Percentiles rank a stretch among this genome's conserved stretches.
Evolutionary conservation across 768 basidiomycete species (phyloP).

Genomic region (Naganishia vaughanmartiniae): DNA sequence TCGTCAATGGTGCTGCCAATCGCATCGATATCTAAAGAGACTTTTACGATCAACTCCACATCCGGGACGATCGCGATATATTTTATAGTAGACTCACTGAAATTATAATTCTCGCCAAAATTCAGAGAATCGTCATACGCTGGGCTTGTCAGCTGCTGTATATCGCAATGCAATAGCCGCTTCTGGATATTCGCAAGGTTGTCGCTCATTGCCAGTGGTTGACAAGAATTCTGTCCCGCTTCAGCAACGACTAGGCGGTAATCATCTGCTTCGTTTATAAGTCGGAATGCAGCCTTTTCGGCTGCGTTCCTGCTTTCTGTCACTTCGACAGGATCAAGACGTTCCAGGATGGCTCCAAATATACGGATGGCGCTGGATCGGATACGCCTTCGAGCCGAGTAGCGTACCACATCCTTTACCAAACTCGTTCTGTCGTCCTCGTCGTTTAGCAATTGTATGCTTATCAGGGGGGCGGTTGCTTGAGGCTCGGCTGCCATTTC

Average conservation of each 20-base stretch:
- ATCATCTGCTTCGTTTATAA: neutral
- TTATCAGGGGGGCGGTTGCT: constrained; percentile 8
- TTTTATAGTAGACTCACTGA: constrained; percentile 15
- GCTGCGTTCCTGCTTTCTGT: neutral
- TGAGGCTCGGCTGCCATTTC: constrained; percentile 17
- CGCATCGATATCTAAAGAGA: neutral
- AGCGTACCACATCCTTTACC: constrained; percentile 7
- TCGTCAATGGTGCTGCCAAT: neutral
- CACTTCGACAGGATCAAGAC: neutral
- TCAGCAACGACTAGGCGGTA: constrained; percentile 18
- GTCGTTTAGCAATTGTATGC: constrained; percentile 2
- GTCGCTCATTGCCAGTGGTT: constrained; percentile 23
- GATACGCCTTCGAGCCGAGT: constrained; percentile 11
- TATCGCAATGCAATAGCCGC: neutral
- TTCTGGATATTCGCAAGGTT: neutral
- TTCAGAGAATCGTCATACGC: neutral
- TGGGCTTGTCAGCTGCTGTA: constrained; percentile 22
- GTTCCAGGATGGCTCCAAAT: constrained; percentile 12
- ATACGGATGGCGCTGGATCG: constrained; percentile 11
- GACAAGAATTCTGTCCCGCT: constrained; percentile 18
- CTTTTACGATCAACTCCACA: too few relatives aligned
- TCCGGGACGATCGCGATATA: too few relatives aligned
- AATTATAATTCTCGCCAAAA: constrained; percentile 25
- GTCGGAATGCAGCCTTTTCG: constrained; percentile 14
- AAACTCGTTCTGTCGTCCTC: constrained; percentile 9